These are phyloP conservation scores for Closterium sp. DNA, from an alignment of 139 green algal genomes.

Conservation along the genomic window DNA sequence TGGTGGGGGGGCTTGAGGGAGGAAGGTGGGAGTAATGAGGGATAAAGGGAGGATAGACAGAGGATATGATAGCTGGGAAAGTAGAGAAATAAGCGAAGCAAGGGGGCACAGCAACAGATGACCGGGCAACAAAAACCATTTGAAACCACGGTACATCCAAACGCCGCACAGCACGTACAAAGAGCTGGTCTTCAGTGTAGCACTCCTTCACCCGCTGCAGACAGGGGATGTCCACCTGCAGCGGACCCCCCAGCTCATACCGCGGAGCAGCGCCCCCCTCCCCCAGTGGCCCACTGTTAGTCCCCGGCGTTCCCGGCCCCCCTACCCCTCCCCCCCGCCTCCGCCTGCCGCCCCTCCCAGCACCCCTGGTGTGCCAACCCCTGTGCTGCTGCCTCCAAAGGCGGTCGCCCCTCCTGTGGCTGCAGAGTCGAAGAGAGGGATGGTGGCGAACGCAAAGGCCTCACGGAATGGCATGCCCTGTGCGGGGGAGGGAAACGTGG, in stretches of 20 bases:
- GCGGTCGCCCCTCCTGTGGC: conserved; percentile 31
- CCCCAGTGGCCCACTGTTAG: not conserved
- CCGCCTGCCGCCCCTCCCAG: not conserved
- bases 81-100: not conserved
- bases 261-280: not conserved
- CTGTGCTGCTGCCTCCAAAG: conserved; percentile 22
- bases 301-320: not conserved
- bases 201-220: conserved; percentile 44
- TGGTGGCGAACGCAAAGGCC: conserved; percentile 46
- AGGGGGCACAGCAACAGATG: not conserved
- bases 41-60: too few relatives aligned
- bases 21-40: too few relatives aligned
- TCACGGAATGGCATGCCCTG: conserved; percentile 24
- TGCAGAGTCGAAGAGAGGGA: conserved; percentile 37
- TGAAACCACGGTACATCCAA: too few relatives aligned
- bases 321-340: not conserved
- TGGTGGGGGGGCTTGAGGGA: not conserved
- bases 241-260: conserved; percentile 17
- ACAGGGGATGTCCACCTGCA: conserved; percentile 38
- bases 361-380: not conserved
- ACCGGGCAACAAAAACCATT: not conserved
- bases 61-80: too few relatives aligned
- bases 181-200: conserved; percentile 44
- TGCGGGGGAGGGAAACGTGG: too few relatives aligned
- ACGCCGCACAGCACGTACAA: not conserved